These are phyloP conservation scores for Saccharomycopsis microspora DNA, from an alignment of 805 yeast genomes.

Conservation along the genomic window DNA sequence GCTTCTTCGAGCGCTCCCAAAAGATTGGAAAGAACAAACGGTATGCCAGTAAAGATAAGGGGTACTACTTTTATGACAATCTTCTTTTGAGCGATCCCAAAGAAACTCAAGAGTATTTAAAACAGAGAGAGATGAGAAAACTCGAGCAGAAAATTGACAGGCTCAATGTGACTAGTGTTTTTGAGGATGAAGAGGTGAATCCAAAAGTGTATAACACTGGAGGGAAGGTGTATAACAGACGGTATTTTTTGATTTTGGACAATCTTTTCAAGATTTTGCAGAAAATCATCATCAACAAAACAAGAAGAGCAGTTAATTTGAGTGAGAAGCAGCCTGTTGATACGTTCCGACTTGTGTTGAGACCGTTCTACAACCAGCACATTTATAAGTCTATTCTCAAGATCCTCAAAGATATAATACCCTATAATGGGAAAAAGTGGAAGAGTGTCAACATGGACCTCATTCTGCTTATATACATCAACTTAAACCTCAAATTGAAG, in stretches of 20 bases:
- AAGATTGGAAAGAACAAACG: neutral
- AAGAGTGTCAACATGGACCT: constrained; percentile 86
- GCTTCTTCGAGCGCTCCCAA: constrained; percentile 19
- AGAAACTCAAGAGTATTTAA: constrained; percentile 6
- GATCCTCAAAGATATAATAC: constrained; percentile 67
- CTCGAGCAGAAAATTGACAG: constrained; percentile 4
- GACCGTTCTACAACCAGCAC: constrained; percentile 47
- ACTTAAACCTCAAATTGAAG: constrained; percentile 56
- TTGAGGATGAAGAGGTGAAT: neutral
- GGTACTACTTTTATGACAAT: constrained; percentile 15
- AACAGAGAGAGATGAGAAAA: constrained; percentile 6
- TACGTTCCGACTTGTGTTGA: constrained; percentile 41
- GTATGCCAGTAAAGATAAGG: neutral
- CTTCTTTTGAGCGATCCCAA: constrained; percentile 9
- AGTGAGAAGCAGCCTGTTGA: constrained; percentile 56
- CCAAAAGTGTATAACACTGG: constrained; percentile 10
- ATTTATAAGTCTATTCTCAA: constrained; percentile 62
- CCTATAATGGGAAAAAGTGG: constrained; percentile 93
- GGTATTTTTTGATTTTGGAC: constrained; percentile 36
- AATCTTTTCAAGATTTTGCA: constrained; percentile 47
- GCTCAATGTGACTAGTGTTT: neutral
- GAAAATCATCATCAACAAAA: constrained; percentile 49
- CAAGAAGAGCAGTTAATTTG: constrained; percentile 60
- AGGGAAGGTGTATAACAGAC: constrained; percentile 21
- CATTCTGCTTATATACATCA: constrained; percentile 74